Conservation (phyloP, 441 rosid species). For the Sinapis alba region DNA sequence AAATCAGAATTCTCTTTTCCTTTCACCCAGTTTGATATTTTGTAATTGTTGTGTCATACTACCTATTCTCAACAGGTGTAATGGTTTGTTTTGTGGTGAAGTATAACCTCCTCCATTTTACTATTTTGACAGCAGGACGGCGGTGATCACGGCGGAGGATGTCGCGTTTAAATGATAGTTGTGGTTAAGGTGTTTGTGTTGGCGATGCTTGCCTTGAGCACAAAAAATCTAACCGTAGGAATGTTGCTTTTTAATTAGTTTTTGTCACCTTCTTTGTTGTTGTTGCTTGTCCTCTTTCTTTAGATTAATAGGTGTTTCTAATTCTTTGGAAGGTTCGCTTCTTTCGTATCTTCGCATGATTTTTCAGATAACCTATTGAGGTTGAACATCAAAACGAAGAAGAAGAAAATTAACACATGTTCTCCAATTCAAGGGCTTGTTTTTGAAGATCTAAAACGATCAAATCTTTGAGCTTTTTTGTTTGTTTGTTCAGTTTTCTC, state of each 20-base stretch:
- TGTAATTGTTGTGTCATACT: neutral
- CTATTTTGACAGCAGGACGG: neutral
- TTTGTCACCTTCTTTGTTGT: too few relatives aligned
- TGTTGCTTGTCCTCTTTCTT: too few relatives aligned
- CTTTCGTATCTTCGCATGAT: neutral
- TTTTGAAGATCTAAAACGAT: neutral
- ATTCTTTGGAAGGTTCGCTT: neutral
- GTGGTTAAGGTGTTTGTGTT: constrained; percentile 47
- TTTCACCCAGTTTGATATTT: neutral
- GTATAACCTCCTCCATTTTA: neutral
- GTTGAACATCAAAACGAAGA: neutral
- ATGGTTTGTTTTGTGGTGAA: neutral
- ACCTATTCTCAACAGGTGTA: neutral
- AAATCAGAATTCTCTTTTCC: too few relatives aligned
- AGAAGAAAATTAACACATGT: neutral
- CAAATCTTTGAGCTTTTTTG: neutral
- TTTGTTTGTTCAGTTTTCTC: neutral
- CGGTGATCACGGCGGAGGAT: constrained; percentile 16
- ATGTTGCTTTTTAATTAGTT: too few relatives aligned
- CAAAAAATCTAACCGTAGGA: constrained; percentile 37
- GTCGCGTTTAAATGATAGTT: constrained; percentile 32
- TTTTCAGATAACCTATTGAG: neutral
- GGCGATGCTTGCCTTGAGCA: constrained; percentile 54
- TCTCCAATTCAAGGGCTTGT: neutral
- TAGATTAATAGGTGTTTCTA: too few relatives aligned